phyloP scores from a whole-genome alignment of 2,329 filamentous ascomycete species.

The Cercospora citrullina region DNA sequence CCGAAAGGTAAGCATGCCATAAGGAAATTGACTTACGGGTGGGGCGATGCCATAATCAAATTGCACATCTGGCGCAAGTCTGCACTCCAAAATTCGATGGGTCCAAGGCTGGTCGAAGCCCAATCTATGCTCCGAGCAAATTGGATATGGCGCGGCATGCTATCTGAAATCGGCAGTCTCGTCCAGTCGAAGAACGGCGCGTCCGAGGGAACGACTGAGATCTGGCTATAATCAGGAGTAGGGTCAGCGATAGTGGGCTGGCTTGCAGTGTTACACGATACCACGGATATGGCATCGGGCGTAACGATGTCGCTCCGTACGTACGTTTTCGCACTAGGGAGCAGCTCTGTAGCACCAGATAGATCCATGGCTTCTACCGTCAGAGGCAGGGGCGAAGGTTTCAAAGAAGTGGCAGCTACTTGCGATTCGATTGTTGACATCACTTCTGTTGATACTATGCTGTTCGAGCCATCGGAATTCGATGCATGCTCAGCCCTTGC shows the following conservation, averaged over 20 bases:
- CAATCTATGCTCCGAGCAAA: constrained; percentile 73
- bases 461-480: constrained; percentile 17
- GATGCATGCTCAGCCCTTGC: constrained; percentile 10
- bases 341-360: constrained; percentile 26
- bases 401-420: background rate
- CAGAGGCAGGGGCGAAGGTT: background rate
- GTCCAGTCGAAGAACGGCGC: constrained; percentile 77
- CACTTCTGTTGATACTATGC: constrained; percentile 19
- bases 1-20: background rate
- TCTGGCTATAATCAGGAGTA: constrained; percentile 29
- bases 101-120: constrained; percentile 70
- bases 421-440: constrained; percentile 32
- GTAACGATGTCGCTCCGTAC: constrained; percentile 25
- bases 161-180: constrained; percentile 62
- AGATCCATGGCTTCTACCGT: constrained; percentile 22
- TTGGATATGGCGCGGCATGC: constrained; percentile 68
- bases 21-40: constrained; percentile 40
- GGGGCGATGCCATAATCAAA: constrained; percentile 75
- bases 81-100: constrained; percentile 68
- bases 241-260: constrained; percentile 23
- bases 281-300: constrained; percentile 20
- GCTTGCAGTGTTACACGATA: constrained; percentile 16
- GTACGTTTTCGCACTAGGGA: constrained; percentile 30
- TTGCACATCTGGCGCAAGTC: constrained; percentile 78
- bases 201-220: constrained; percentile 32